phyloP scores from a whole-genome alignment of 768 basidiomycete genomes.

The Crassisporium funariophilum region DNA sequence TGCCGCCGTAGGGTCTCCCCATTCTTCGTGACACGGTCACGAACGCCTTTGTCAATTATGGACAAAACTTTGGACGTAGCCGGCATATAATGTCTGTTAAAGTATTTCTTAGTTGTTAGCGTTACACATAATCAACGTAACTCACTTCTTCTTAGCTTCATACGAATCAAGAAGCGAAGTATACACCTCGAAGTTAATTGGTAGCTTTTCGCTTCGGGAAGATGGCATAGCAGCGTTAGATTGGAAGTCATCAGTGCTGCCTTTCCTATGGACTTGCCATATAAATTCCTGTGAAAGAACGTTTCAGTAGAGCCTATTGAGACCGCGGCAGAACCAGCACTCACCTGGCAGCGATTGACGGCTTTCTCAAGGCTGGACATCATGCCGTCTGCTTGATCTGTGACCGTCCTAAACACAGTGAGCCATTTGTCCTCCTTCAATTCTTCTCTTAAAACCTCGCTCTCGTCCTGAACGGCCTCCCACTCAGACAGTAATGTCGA shows the following conservation, averaged over 20 bases:
- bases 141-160: constrained; percentile 86
- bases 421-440: constrained; percentile 98
- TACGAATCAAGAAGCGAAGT: constrained; percentile 71
- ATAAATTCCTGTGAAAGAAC: constrained; percentile 71
- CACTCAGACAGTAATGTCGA: constrained; percentile 74
- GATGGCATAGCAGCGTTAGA: constrained; percentile 45
- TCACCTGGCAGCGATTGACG: constrained; percentile 84
- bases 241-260: constrained; percentile 41
- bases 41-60: constrained; percentile 93
- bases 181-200: constrained; percentile 63
- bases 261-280: constrained; percentile 74
- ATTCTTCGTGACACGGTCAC: constrained; percentile 93
- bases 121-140: constrained; percentile 11
- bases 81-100: constrained; percentile 86
- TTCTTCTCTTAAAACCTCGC: constrained; percentile 83
- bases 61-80: constrained; percentile 90
- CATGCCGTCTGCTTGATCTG: constrained; percentile 97
- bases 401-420: constrained; percentile 90
- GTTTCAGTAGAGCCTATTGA: constrained; percentile 5
- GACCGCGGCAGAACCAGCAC: constrained; percentile 25
- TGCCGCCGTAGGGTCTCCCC: constrained; percentile 91
- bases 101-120: constrained; percentile 12
- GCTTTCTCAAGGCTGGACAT: constrained; percentile 96
- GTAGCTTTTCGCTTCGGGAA: constrained; percentile 52
- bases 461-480: constrained; percentile 79